phyloP scores from a whole-genome alignment of 371 early-diverging fungal species.

The Entomophthora muscae region DNA sequence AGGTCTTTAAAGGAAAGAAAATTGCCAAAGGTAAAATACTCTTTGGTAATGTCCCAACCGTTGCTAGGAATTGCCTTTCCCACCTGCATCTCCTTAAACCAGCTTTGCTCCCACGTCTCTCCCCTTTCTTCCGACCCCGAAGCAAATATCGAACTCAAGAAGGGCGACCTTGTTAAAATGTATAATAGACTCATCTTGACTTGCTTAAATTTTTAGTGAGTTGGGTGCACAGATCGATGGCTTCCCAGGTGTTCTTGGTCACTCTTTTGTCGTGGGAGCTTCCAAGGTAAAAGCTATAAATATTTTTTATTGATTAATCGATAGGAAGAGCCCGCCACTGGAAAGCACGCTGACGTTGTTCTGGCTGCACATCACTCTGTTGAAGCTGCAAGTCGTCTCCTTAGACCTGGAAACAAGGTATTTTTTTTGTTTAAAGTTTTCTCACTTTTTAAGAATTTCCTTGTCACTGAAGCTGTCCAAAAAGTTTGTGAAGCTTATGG shows the following conservation, averaged over 20 bases:
- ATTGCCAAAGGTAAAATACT: conserved; percentile 33
- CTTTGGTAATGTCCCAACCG: neutral
- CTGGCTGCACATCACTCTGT: conserved; percentile 71
- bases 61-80: conserved; percentile 70
- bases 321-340: conserved; percentile 55
- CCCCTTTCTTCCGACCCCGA: conserved; percentile 49
- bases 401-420: conserved; percentile 70
- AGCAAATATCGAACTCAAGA: conserved; percentile 33
- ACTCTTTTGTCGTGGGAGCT: conserved; percentile 81
- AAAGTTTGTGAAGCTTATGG: conserved; percentile 61
- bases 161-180: conserved; percentile 81
- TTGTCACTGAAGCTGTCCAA: conserved; percentile 65
- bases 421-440: conserved; percentile 4
- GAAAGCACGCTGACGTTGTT: conserved; percentile 74
- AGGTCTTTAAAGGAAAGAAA: conserved; percentile 40
- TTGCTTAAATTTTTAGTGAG: conserved; percentile 26
- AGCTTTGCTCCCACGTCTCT: conserved; percentile 67
- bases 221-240: conserved; percentile 93
- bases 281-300: too few species aligned
- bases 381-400: conserved; percentile 63
- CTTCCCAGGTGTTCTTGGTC: conserved; percentile 67
- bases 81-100: conserved; percentile 70
- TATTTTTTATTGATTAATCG: neutral
- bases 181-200: conserved; percentile 18
- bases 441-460: conserved; percentile 28